Evolutionary conservation across 108 stramenopile species (phyloP).

Genomic region (Skeletonema potamos): DNA sequence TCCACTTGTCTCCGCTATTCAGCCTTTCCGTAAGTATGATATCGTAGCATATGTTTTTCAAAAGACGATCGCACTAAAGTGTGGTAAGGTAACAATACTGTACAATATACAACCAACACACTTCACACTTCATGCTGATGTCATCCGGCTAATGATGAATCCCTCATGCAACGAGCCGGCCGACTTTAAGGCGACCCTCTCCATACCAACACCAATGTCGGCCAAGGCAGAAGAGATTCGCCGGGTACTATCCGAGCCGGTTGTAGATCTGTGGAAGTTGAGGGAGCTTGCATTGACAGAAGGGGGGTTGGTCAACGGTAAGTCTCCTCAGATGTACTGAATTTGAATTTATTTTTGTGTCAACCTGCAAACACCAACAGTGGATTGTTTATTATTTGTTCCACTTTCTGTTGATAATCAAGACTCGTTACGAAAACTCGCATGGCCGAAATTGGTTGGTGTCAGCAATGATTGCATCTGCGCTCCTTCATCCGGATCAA

Average conservation of each 20-base stretch:
- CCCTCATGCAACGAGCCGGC: background rate
- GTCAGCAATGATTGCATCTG: slow-evolving; percentile 20
- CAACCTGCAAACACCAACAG: background rate
- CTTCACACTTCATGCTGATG: background rate
- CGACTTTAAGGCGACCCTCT: background rate
- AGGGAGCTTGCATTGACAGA: slow-evolving; percentile 76
- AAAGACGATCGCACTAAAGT: too few relatives aligned
- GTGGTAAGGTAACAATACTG: too few relatives aligned
- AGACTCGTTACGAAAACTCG: slow-evolving; percentile 80
- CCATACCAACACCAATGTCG: background rate
- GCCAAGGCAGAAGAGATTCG: slow-evolving; percentile 66
- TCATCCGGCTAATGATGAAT: too few relatives aligned
- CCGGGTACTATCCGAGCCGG: slow-evolving; percentile 53
- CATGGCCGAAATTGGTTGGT: slow-evolving; percentile 87
- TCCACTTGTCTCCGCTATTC: too few relatives aligned
- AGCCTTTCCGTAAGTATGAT: too few relatives aligned
- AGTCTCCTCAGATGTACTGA: slow-evolving; percentile 4
- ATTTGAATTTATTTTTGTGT: background rate
- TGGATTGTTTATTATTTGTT: background rate
- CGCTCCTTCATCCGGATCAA: background rate
- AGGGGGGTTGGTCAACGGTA: slow-evolving; percentile 84
- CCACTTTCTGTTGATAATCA: background rate
- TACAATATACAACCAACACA: too few relatives aligned
- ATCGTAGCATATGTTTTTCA: too few relatives aligned
- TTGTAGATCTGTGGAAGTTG: slow-evolving; percentile 83